Evolutionary conservation across 371 early-diverging fungal species (phyloP).

Genomic region (Haplosporangium sp.): DNA sequence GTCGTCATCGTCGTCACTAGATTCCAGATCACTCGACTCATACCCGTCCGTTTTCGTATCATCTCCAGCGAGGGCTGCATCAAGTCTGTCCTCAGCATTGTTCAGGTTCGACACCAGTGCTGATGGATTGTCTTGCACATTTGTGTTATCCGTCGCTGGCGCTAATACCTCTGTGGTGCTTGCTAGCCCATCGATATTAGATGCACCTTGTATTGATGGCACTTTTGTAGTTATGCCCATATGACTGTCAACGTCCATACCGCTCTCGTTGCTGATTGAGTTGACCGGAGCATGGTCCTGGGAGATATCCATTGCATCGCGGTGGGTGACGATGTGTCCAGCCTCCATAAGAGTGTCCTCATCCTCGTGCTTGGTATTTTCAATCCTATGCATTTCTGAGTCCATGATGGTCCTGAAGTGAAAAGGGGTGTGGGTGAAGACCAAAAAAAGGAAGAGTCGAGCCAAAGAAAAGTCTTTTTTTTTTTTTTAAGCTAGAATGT

Average conservation of each 20-base stretch:
- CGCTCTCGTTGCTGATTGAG: background rate
- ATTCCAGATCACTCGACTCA: constrained; percentile 53
- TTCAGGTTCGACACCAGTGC: background rate
- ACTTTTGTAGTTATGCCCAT: constrained; percentile 5
- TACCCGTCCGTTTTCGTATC: constrained; percentile 33
- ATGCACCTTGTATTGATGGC: constrained; percentile 3
- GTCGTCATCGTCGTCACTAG: constrained; percentile 40
- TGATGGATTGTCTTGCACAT: background rate
- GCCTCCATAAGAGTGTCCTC: constrained; percentile 19
- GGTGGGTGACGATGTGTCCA: background rate
- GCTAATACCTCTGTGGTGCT: background rate
- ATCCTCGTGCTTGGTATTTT: background rate
- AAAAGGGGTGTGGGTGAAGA: too few species aligned
- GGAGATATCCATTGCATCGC: too few species aligned
- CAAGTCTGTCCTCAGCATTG: constrained; percentile 35
- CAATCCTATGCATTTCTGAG: too few species aligned
- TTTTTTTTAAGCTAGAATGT: too few species aligned
- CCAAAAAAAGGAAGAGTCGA: too few species aligned
- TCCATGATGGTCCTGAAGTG: too few species aligned
- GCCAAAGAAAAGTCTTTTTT: too few species aligned
- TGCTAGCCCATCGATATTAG: background rate
- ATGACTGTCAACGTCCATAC: constrained; percentile 44
- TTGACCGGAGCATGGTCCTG: too few species aligned
- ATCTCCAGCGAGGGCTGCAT: constrained; percentile 38
- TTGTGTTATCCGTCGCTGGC: background rate